Base-by-base conservation (phyloP, 192 early-diverging fungal species). In the Chytriomyces sp. region DNA sequence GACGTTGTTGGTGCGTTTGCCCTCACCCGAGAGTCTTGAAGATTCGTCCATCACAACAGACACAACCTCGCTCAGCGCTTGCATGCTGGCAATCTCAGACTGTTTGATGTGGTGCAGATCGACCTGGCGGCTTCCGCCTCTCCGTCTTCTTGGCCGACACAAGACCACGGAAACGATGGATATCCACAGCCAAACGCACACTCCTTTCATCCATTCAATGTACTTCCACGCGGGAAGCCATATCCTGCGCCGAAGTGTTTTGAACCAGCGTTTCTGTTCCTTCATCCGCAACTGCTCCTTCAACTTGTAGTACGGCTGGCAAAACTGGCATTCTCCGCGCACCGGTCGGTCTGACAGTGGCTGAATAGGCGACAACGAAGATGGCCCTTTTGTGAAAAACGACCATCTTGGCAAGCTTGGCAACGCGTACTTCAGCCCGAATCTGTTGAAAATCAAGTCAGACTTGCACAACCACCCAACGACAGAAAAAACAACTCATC, bases 291-390 rank as follows among this genome's bases (percentile, higher is more conserved):
- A 1, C 20, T 73, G 59, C 7, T 57, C 44, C 26, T 73, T 43
- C 44, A 75, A 45, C 48, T 75, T 66, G 49, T 75, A 75, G 45
- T 65, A 75, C 9, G 73, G 7, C 28, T 49, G 35, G 35, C 73
- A 75, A 50, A 75, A 75, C 53, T 65, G 73, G 48, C 73, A 75
- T 65, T 75, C 44, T 64, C 73, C 73, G 16, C 73, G 73, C 6
- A 24, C 18, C 20, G 43, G n/a, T 18, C 23, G 8, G 7, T n/a
- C 44, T 4, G 64, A 57, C 8, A 66, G 61, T 18, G 49, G 24
- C 53, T 67, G 35, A 67, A 67, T 20, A 16, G 68, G 53, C 60
- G 59, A 62, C 59, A 75, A n/a, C 0, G 10, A 13, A 10, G 73
- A 43, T 61, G 24, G 53, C 7, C 73, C 73, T n/a, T 57, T 20